A percentile compares a stretch with the other conserved stretches of the same genome.
Evolutionary conservation across 2,329 filamentous ascomycete genomes (phyloP).

Genomic region (Myrmaecium sp.): DNA sequence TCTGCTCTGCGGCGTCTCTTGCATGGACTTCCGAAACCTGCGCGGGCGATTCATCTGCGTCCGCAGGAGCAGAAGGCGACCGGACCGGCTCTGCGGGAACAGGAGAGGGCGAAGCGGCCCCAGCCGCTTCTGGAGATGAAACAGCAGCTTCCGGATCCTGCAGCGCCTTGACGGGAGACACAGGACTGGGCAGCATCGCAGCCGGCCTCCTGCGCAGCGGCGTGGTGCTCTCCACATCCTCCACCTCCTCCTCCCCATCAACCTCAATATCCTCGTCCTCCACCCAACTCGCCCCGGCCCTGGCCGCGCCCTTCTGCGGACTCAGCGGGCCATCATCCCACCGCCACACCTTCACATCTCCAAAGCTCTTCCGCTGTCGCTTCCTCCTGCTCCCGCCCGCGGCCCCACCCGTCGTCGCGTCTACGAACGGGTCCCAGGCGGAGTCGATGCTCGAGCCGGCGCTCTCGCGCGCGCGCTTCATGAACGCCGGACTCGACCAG

Average conservation of each 20-base stretch:
- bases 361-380: conserved; percentile 51
- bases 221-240: too few species aligned
- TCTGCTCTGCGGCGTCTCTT: too few species aligned
- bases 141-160: too few species aligned
- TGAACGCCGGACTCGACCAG: conserved; percentile 65
- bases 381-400: conserved; percentile 48
- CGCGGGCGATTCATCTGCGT: too few species aligned
- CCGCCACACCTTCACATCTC: conserved; percentile 54
- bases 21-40: too few species aligned
- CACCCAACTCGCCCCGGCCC: conserved; percentile 3
- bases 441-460: conserved; percentile 50
- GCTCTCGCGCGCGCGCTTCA: conserved; percentile 53
- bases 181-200: too few species aligned
- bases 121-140: too few species aligned
- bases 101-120: too few species aligned
- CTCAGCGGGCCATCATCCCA: conserved; percentile 56
- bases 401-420: conserved; percentile 41
- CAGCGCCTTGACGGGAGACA: too few species aligned
- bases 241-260: conserved; percentile 3
- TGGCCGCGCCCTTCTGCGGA: conserved; percentile 37
- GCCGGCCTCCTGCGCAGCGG: too few species aligned
- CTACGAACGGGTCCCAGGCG: conserved; percentile 46
- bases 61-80: too few species aligned
- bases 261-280: conserved; percentile 8
- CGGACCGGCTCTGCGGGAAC: too few species aligned